Percentiles rank a stretch among this genome's conserved stretches.
Conservation (phyloP, 306 rosid species). For the Adenanthera pavonina region DNA sequence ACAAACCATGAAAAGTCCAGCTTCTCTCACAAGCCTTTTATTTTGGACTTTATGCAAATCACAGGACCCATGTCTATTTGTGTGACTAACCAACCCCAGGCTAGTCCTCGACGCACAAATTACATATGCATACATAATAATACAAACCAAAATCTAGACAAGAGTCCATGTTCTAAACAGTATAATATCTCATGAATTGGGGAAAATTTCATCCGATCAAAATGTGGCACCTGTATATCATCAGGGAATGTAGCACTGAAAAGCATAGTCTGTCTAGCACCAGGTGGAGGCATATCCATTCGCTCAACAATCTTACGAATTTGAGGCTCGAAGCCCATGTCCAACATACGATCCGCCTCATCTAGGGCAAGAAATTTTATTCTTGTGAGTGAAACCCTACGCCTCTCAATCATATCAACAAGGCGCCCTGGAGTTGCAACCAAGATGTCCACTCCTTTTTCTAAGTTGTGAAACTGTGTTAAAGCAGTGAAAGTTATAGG, state of each 20-base stretch:
- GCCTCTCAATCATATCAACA: constrained; percentile 82
- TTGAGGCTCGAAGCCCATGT: constrained; percentile 94
- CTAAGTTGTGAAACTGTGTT: constrained; percentile 63
- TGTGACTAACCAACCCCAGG: neutral
- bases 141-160: neutral
- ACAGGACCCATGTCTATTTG: too few relatives aligned
- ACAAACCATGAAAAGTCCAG: too few relatives aligned
- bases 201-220: neutral
- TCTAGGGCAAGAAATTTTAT: constrained; percentile 73
- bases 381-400: constrained; percentile 63
- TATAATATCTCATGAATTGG: neutral
- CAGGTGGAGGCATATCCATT: constrained; percentile 78
- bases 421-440: constrained; percentile 94
- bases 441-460: constrained; percentile 80
- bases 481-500: neutral
- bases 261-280: constrained; percentile 78
- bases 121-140: neutral
- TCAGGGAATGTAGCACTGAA: constrained; percentile 90
- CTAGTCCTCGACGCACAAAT: neutral
- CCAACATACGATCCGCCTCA: constrained; percentile 92
- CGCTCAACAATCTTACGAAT: constrained; percentile 78
- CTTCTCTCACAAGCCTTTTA: too few relatives aligned
- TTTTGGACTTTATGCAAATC: too few relatives aligned
- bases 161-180: neutral
- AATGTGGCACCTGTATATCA: constrained; percentile 79